Conservation (phyloP, 495 filamentous ascomycete species). For the Pseudotulostoma volvatum region DNA sequence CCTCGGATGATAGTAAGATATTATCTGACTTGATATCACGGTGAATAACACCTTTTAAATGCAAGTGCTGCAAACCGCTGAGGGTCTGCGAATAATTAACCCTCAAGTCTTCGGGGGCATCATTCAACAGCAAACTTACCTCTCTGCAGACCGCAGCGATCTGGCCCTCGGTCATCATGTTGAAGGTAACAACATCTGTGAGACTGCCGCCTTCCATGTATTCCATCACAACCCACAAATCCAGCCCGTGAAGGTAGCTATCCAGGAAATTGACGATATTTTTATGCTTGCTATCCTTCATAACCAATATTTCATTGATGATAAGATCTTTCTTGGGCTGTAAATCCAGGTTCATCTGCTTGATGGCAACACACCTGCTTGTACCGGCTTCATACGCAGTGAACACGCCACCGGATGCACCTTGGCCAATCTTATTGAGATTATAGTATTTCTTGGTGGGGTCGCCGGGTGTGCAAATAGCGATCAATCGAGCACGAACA, state of each 20-base stretch:
- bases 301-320: conserved; percentile 96
- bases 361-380: conserved; percentile 87
- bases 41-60: conserved; percentile 96
- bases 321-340: conserved; percentile 98
- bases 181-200: conserved; percentile 96
- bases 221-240: conserved; percentile 98
- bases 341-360: conserved; percentile 98
- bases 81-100: conserved; percentile 40
- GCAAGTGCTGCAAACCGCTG: conserved; percentile 81
- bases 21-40: conserved; percentile 99
- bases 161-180: conserved; percentile 95
- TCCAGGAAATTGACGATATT: conserved; percentile 99
- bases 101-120: neutral
- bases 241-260: conserved; percentile 73
- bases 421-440: conserved; percentile 91
- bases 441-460: conserved; percentile 74
- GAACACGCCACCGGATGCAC: conserved; percentile 89
- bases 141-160: conserved; percentile 92
- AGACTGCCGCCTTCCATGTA: conserved; percentile 98
- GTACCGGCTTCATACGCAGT: conserved; percentile 74
- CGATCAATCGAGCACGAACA: conserved; percentile 64
- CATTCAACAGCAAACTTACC: conserved; percentile 26
- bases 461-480: conserved; percentile 79
- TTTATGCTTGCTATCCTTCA: conserved; percentile 96
- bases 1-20: conserved; percentile 84